These are phyloP conservation scores for Sextonia rubra DNA, from an alignment of 164 flowering plant genomes.

Conservation along the genomic window DNA sequence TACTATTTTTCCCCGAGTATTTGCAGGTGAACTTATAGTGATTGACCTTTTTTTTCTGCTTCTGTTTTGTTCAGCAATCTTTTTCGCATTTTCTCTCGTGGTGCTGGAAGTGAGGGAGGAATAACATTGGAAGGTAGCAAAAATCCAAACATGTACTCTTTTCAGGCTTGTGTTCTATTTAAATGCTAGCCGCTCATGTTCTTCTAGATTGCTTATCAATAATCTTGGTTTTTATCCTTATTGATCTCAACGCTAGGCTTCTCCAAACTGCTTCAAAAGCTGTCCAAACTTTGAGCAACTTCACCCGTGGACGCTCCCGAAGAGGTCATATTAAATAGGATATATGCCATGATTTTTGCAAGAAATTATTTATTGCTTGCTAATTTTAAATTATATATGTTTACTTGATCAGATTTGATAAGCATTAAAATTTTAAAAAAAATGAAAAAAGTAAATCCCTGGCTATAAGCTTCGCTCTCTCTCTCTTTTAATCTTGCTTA, in stretches of 20 bases:
- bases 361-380: background rate
- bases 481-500: background rate
- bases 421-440: no score
- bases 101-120: slow-evolving; percentile 47
- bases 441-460: background rate
- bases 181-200: background rate
- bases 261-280: slow-evolving; percentile 71
- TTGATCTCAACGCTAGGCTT: background rate
- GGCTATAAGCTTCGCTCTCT: background rate
- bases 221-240: background rate
- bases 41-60: slow-evolving; percentile 4
- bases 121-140: slow-evolving; percentile 53
- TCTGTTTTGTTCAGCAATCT: slow-evolving; percentile 38
- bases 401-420: no score
- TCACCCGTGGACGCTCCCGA: slow-evolving; percentile 88
- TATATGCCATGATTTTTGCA: background rate
- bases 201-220: background rate
- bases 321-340: slow-evolving; percentile 5
- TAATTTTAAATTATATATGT: no score
- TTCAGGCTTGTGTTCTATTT: slow-evolving; percentile 4
- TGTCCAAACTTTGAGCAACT: slow-evolving; percentile 72
- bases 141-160: slow-evolving; percentile 45
- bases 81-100: slow-evolving; percentile 47
- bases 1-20: background rate
- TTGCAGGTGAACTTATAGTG: slow-evolving; percentile 6